Conservation (phyloP, 2,329 filamentous ascomycete species). For the Cercospora beticola region DNA sequence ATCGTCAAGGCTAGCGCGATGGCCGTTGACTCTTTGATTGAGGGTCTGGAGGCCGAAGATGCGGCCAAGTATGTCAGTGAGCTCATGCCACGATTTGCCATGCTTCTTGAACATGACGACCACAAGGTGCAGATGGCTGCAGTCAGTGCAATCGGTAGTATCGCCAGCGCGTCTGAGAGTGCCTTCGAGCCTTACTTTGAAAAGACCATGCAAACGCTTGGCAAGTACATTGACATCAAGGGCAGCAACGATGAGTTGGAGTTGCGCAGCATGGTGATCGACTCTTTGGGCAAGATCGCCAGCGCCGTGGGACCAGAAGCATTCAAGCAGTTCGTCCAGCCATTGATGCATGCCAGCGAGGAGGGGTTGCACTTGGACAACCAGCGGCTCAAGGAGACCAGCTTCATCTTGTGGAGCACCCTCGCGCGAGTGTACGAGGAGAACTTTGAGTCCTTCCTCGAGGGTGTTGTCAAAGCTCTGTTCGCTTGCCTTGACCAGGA, state of each 20-base stretch:
- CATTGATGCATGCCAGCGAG: constrained; percentile 88
- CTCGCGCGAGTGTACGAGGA: constrained; percentile 91
- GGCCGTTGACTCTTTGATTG: constrained; percentile 86
- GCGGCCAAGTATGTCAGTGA: constrained; percentile 79
- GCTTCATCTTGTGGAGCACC: constrained; percentile 94
- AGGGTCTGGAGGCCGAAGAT: constrained; percentile 76
- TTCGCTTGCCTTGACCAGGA: constrained; percentile 86
- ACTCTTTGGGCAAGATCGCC: constrained; percentile 91
- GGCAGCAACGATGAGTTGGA: constrained; percentile 87
- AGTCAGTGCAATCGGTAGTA: constrained; percentile 84
- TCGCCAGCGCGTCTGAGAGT: constrained; percentile 79
- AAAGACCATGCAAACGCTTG: constrained; percentile 84
- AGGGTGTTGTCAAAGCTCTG: constrained; percentile 74
- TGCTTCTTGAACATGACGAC: constrained; percentile 79
- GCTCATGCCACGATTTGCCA: constrained; percentile 80
- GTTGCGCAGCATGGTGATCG: constrained; percentile 83
- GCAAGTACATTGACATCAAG: constrained; percentile 80
- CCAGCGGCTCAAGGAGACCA: constrained; percentile 88
- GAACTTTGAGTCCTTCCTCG: constrained; percentile 74
- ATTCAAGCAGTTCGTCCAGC: constrained; percentile 88
- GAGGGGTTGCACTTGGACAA: constrained; percentile 87
- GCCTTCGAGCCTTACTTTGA: constrained; percentile 90
- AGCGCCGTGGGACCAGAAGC: constrained; percentile 78
- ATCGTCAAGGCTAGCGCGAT: constrained; percentile 89
- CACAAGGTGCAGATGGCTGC: constrained; percentile 87